Conservation (phyloP, 108 stramenopile genomes). For the Nitzschia sp. region DNA sequence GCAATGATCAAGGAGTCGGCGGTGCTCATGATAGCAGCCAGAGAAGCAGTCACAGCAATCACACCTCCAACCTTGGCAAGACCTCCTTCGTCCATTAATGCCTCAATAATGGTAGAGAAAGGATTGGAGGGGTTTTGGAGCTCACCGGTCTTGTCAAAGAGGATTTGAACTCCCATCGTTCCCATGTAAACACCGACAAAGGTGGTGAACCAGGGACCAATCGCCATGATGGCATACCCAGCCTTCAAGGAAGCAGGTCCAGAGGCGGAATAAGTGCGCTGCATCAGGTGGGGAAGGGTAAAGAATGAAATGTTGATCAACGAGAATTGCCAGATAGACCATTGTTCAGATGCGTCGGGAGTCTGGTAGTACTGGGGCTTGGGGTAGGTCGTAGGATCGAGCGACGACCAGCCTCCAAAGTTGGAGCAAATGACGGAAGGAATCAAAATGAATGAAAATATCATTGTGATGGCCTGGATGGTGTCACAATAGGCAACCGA, state of each 20-base stretch:
- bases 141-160: slow-evolving; percentile 4
- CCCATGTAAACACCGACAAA: slow-evolving; percentile 42
- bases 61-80: slow-evolving; percentile 26
- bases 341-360: slow-evolving; percentile 17
- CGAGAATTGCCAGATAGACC: slow-evolving; percentile 37
- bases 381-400: slow-evolving; percentile 31
- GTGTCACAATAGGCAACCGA: slow-evolving; percentile 33
- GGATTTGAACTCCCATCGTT: slow-evolving; percentile 31
- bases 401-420: slow-evolving; percentile 31
- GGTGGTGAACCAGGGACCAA: slow-evolving; percentile 31
- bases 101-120: slow-evolving; percentile 31
- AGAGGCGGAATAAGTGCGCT: slow-evolving; percentile 35
- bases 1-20: slow-evolving; percentile 47
- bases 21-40: slow-evolving; percentile 51
- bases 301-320: slow-evolving; percentile 37
- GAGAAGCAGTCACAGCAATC: slow-evolving; percentile 32
- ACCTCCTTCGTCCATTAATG: slow-evolving; percentile 22
- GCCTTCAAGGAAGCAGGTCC: slow-evolving; percentile 29
- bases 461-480: slow-evolving; percentile 35
- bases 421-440: slow-evolving; percentile 19
- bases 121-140: slow-evolving; percentile 1
- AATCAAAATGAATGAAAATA: slow-evolving; percentile 21
- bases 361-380: slow-evolving; percentile 37
- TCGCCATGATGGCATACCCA: slow-evolving; percentile 15
- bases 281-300: slow-evolving; percentile 37